Conservation (phyloP, 2,329 filamentous ascomycete genomes). For the Cladophialophora immunda region DNA sequence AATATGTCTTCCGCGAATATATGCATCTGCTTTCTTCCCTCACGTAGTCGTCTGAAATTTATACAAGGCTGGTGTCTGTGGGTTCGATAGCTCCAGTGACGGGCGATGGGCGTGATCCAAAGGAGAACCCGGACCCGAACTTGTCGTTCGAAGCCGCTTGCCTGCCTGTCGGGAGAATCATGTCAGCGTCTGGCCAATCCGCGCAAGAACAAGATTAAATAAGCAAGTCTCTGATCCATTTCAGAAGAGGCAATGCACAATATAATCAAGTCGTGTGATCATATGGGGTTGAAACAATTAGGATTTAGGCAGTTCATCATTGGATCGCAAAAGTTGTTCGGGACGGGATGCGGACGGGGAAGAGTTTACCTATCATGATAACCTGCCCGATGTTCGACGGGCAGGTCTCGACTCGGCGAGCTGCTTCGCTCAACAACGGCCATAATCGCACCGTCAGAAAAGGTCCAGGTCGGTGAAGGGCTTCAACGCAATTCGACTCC, state of each 20-base stretch:
- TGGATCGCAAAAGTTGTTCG: not conserved
- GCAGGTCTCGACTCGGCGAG: not conserved
- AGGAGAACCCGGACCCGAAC: not conserved
- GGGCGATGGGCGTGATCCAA: not conserved
- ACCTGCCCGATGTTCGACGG: not conserved
- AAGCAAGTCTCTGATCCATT: not conserved
- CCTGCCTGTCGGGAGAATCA: not conserved
- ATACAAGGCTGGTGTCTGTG: not conserved
- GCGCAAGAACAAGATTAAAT: not conserved
- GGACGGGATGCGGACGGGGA: not conserved
- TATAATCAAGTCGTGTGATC: slow-evolving; percentile 28
- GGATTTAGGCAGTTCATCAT: slow-evolving; percentile 31
- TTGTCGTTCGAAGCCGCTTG: not conserved
- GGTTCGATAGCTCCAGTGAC: not conserved
- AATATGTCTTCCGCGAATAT: not conserved
- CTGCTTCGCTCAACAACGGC: not conserved
- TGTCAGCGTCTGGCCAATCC: not conserved
- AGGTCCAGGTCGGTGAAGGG: not conserved
- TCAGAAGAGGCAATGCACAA: slow-evolving; percentile 24
- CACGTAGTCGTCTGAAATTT: not conserved
- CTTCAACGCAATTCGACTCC: slow-evolving; percentile 78
- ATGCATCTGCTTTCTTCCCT: not conserved
- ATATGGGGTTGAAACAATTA: slow-evolving; percentile 33
- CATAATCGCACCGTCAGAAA: not conserved
- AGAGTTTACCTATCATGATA: not conserved